Conservation (phyloP, 2,329 filamentous ascomycete species). For the Byssothecium circinans region DNA sequence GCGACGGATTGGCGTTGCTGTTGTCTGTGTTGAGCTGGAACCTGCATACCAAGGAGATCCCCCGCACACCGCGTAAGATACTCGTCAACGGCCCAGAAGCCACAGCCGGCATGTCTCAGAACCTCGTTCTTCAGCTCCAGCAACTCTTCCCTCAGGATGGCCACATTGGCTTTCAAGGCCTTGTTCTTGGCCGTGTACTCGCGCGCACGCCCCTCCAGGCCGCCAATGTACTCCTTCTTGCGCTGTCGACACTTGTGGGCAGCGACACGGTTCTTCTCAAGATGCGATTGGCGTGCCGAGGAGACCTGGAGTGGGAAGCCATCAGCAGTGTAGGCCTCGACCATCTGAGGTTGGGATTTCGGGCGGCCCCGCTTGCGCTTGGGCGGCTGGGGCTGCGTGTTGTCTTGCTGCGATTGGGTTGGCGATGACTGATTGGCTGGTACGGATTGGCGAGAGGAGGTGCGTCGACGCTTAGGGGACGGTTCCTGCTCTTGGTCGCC, state of each 20-base stretch:
- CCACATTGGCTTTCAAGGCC: conserved; percentile 36
- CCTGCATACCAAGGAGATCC: conserved; percentile 34
- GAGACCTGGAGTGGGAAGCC: conserved; percentile 39
- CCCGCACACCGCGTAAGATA: conserved; percentile 42
- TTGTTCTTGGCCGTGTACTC: conserved; percentile 42
- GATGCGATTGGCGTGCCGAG: conserved; percentile 42
- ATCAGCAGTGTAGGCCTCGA: conserved; percentile 35
- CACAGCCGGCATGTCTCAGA: conserved; percentile 40
- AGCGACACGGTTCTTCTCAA: conserved; percentile 71
- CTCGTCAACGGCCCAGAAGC: conserved; percentile 42
- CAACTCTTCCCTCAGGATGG: conserved; percentile 39
- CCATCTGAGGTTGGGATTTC: conserved; percentile 37
- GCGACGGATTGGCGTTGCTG: neutral
- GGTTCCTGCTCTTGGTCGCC: conserved; percentile 11
- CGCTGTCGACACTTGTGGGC: conserved; percentile 75
- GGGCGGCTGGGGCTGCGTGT: conserved; percentile 28
- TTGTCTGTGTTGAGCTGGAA: conserved; percentile 10
- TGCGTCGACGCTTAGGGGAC: conserved; percentile 32
- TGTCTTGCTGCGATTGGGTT: conserved; percentile 13
- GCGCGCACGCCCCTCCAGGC: conserved; percentile 52
- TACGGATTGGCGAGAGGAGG: conserved; percentile 19
- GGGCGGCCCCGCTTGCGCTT: conserved; percentile 43
- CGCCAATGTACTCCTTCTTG: conserved; percentile 60
- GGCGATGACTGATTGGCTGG: conserved; percentile 6
- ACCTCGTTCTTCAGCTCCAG: conserved; percentile 43